phyloP scores from a whole-genome alignment of 2,329 filamentous ascomycete genomes.

The Pestalotiopsis fici region DNA sequence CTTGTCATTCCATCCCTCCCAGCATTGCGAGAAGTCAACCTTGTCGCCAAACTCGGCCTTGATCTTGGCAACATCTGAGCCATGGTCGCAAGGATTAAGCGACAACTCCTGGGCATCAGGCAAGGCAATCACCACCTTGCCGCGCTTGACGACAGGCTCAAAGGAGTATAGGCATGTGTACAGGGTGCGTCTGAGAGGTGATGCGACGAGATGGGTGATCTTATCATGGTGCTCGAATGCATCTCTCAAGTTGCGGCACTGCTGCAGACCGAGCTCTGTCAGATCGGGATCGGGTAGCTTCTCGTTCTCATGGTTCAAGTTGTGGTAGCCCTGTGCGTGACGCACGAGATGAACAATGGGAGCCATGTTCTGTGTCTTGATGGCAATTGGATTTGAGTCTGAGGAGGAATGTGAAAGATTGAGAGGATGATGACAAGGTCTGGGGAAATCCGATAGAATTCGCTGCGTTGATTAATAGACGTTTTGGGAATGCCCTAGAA shows the following conservation, averaged over 20 bases:
- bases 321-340: slow-evolving; percentile 81
- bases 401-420: background rate
- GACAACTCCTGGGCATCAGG: slow-evolving; percentile 81
- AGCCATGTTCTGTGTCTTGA: slow-evolving; percentile 37
- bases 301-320: slow-evolving; percentile 71
- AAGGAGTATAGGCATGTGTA: slow-evolving; percentile 76
- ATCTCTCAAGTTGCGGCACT: slow-evolving; percentile 66
- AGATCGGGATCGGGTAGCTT: slow-evolving; percentile 75
- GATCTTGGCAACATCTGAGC: slow-evolving; percentile 58
- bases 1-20: slow-evolving; percentile 74
- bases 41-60: slow-evolving; percentile 58
- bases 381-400: background rate
- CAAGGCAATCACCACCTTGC: slow-evolving; percentile 61
- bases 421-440: background rate
- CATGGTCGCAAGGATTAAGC: slow-evolving; percentile 74
- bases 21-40: slow-evolving; percentile 66
- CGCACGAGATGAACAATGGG: slow-evolving; percentile 68
- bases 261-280: slow-evolving; percentile 72
- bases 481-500: background rate
- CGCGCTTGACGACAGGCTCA: slow-evolving; percentile 48
- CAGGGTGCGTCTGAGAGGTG: slow-evolving; percentile 78
- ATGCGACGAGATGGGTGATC: slow-evolving; percentile 73
- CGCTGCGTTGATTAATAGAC: background rate
- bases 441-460: background rate
- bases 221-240: slow-evolving; percentile 65